These are phyloP conservation scores for Aspergillus bridgeri DNA, from an alignment of 495 filamentous ascomycete genomes.

Conservation along the genomic window DNA sequence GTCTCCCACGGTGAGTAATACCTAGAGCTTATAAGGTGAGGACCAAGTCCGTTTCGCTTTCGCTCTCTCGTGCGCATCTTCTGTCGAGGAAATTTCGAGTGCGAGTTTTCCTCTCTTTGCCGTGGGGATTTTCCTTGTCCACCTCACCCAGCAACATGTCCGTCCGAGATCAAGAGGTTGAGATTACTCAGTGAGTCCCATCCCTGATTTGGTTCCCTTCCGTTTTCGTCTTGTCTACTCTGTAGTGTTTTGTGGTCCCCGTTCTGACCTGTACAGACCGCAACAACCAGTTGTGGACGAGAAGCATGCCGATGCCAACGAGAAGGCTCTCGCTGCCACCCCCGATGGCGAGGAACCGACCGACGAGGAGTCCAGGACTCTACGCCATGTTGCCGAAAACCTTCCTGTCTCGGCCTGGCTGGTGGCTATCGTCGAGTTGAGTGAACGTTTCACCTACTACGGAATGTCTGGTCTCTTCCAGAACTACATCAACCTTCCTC, in stretches of 20 bases:
- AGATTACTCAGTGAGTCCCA: conserved; percentile 36
- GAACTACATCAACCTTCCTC: conserved; percentile 55
- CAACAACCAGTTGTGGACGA: conserved; percentile 28
- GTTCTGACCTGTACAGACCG: not conserved
- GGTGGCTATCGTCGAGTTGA: conserved; percentile 60
- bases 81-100: conserved; percentile 2
- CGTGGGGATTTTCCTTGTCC: conserved; percentile 10
- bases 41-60: conserved; percentile 6
- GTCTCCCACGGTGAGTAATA: conserved; percentile 8
- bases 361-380: conserved; percentile 47
- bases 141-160: conserved; percentile 30
- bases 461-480: conserved; percentile 53
- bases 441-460: conserved; percentile 69
- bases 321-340: conserved; percentile 32
- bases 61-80: conserved; percentile 7
- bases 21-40: conserved; percentile 18
- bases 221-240: not conserved
- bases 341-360: conserved; percentile 52
- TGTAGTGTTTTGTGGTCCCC: not conserved
- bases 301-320: conserved; percentile 24
- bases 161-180: conserved; percentile 31
- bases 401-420: conserved; percentile 56
- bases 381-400: conserved; percentile 54
- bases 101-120: conserved; percentile 2
- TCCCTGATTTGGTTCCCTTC: conserved; percentile 5